These are phyloP conservation scores for Potentilla sterilis DNA, from an alignment of 306 rosid species.

Conservation along the genomic window DNA sequence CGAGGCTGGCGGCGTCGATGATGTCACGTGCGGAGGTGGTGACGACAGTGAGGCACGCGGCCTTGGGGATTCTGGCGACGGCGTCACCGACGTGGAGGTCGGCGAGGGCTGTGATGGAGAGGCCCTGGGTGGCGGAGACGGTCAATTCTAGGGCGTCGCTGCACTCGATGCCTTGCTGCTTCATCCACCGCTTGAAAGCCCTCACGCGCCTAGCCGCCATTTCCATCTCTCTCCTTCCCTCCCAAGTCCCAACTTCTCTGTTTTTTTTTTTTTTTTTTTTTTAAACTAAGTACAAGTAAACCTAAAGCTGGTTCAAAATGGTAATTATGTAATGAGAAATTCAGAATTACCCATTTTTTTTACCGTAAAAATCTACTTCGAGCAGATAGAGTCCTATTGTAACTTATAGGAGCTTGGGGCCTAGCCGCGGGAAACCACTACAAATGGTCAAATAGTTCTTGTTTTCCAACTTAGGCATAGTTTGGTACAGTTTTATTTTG, in stretches of 20 bases:
- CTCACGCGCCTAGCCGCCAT: slow-evolving; percentile 55
- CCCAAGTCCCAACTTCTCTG: not conserved
- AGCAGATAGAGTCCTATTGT: too few relatives aligned
- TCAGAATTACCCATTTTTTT: too few relatives aligned
- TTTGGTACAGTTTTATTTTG: too few relatives aligned
- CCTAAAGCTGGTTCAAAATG: too few relatives aligned
- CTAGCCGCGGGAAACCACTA: too few relatives aligned
- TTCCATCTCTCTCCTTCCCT: not conserved
- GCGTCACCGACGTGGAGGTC: slow-evolving; percentile 61
- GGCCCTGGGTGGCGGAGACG: not conserved
- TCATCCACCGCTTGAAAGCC: slow-evolving; percentile 93
- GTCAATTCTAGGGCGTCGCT: slow-evolving; percentile 57
- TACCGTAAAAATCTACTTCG: too few relatives aligned
- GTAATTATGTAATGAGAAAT: too few relatives aligned
- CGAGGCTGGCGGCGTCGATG: slow-evolving; percentile 33
- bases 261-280: too few relatives aligned
- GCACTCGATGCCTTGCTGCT: slow-evolving; percentile 51
- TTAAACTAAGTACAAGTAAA: too few relatives aligned
- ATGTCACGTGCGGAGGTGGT: slow-evolving; percentile 57
- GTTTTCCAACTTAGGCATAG: too few relatives aligned
- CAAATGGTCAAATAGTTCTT: too few relatives aligned
- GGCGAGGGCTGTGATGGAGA: slow-evolving; percentile 35
- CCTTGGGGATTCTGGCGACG: slow-evolving; percentile 79
- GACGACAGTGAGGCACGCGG: slow-evolving; percentile 64
- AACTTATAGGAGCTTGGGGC: too few relatives aligned